Percentiles rank a stretch among this genome's conserved stretches.
Conservation (phyloP, 2,329 filamentous ascomycete species). For the Trichoderma sp. region DNA sequence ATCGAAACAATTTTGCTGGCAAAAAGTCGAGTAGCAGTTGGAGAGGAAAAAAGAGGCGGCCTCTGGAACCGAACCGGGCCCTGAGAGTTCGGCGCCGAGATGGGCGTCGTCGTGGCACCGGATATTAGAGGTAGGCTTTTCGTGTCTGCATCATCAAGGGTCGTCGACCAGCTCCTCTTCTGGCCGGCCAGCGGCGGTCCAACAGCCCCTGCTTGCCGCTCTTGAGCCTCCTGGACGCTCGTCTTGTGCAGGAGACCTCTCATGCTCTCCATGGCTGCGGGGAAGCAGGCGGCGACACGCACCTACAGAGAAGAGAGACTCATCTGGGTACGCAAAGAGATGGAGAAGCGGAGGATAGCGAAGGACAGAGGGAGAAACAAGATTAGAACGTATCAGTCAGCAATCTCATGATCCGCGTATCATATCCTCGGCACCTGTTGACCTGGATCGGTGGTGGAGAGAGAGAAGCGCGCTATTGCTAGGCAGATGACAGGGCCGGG, state of each 20-base stretch:
- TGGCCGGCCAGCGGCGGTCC: conserved; percentile 49
- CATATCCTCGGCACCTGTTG: not conserved
- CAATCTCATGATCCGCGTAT: not conserved
- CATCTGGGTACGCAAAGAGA: conserved; percentile 1
- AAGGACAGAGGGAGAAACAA: not conserved
- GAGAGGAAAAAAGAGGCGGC: conserved; percentile 39
- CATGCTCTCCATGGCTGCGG: conserved; percentile 43
- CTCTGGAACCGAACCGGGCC: conserved; percentile 38
- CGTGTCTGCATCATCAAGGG: conserved; percentile 25
- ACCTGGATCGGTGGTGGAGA: not conserved
- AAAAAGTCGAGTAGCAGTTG: conserved; percentile 35
- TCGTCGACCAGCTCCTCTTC: conserved; percentile 46
- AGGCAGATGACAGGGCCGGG: not conserved
- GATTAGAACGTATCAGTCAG: not conserved
- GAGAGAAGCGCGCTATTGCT: not conserved
- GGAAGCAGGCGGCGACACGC: conserved; percentile 7
- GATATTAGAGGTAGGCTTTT: not conserved
- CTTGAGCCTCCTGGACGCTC: conserved; percentile 51
- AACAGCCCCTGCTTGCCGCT: conserved; percentile 41
- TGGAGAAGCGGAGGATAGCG: not conserved
- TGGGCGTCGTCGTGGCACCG: not conserved
- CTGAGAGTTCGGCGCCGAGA: conserved; percentile 20
- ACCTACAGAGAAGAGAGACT: not conserved
- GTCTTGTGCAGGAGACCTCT: conserved; percentile 51
- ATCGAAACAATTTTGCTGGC: conserved; percentile 50